Evolutionary conservation across 2,329 filamentous ascomycete species (phyloP).

Genomic region (Berkeleyomyces basicola): DNA sequence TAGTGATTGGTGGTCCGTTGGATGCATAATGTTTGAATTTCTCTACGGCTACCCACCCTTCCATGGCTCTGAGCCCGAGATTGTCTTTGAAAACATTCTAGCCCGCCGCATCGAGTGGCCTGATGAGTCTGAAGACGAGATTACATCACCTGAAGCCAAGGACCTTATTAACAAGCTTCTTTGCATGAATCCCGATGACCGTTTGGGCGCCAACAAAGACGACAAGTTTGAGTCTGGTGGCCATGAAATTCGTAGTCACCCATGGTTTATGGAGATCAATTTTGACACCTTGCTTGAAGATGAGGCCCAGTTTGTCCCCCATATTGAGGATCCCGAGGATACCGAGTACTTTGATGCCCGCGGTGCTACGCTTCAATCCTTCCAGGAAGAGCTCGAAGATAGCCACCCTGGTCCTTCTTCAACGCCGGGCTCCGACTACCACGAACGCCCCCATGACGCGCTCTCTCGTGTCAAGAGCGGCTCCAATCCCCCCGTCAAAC

Average conservation of each 20-base stretch:
- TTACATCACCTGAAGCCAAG: conserved; percentile 69
- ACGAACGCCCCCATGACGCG: conserved; percentile 85
- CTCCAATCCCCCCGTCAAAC: conserved; percentile 47
- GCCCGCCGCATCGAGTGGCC: conserved; percentile 86
- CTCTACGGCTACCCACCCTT: conserved; percentile 88
- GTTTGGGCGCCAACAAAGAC: conserved; percentile 70
- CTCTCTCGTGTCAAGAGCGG: conserved; percentile 68
- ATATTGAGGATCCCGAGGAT: conserved; percentile 84
- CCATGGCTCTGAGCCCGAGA: conserved; percentile 73
- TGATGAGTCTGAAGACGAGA: conserved; percentile 56
- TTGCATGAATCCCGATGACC: conserved; percentile 63
- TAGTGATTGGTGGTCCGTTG: conserved; percentile 99
- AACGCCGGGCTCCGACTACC: conserved; percentile 52
- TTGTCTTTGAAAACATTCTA: conserved; percentile 94
- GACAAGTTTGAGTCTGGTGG: conserved; percentile 73
- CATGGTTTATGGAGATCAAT: conserved; percentile 75
- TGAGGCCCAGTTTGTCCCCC: conserved; percentile 87
- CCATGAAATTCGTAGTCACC: conserved; percentile 74
- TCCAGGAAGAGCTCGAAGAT: conserved; percentile 88
- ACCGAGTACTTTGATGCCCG: conserved; percentile 94
- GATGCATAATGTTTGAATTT: conserved; percentile 94
- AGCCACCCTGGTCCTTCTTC: conserved; percentile 58
- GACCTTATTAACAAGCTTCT: conserved; percentile 89
- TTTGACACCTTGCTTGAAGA: conserved; percentile 90
- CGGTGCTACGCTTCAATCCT: conserved; percentile 80